Evolutionary conservation across 441 rosid genomes (phyloP), one percentile per base, ranked within the genome.

Genomic region (Metrosideros polymorpha): DNA sequence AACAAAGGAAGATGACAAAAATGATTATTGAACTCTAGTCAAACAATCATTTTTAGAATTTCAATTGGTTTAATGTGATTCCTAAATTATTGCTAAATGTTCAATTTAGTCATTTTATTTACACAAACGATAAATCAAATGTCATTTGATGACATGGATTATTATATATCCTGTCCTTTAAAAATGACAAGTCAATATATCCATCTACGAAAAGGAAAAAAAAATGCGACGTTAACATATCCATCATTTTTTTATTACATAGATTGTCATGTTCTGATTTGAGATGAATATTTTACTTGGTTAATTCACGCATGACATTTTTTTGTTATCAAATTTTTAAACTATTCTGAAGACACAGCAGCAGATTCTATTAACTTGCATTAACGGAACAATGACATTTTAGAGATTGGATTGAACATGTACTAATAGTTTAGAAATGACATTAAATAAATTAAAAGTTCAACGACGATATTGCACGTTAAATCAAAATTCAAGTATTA

Each of bases 21-120:
- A 57, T 13, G 7, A 4, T 57, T 7, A 9, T 27, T 57, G 13
- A 57, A n/a, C n/a, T 57, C n/a, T n/a, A n/a, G n/a, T n/a, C n/a
- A n/a, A n/a, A n/a, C n/a, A n/a, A n/a, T n/a, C 2, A 0, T 2
- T 6, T 1, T 6, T n/a, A 29, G 7, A n/a, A n/a, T 57, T 57
- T 57, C 7, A 6, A 12, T n/a, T 5, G 12, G 0, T n/a, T 57
- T 13, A 57, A 57, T n/a, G 3, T 57, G 9, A 4, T n/a, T 32
- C 2, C 0, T 15, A 6, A 57, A 57, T 13, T 57, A 57, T 57
- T 57, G 12, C 4, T 57, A 29, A 29, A 29, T 59, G 0, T 59
- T 59, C 2, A 14, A 59, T 59, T 9, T 1, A 59, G 5, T 14
- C 4, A 2, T 59, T 59, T 4, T 3, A 29, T 29, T 14, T 59